Conservation (phyloP, 805 yeast species). For the Suhomyces prunicola region DNA sequence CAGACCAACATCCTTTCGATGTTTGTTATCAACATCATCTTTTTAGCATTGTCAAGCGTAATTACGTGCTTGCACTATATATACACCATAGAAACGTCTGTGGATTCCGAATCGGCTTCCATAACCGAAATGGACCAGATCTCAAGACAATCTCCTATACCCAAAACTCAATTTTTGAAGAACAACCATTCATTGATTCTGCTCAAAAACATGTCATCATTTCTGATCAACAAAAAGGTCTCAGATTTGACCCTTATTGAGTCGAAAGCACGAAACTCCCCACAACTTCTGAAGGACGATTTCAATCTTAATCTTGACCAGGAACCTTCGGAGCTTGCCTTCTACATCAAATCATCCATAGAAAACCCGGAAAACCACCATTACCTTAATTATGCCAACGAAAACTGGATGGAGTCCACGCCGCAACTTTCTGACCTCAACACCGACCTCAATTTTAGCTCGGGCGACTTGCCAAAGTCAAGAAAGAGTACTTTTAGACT, state of each 20-base stretch:
- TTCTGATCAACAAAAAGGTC: slow-evolving; percentile 6
- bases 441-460: background rate
- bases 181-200: background rate
- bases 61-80: slow-evolving; percentile 1
- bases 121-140: background rate
- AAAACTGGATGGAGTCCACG: slow-evolving; percentile 22
- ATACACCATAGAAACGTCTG: background rate
- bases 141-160: background rate
- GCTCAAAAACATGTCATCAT: background rate
- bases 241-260: slow-evolving; percentile 10
- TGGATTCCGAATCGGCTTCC: background rate
- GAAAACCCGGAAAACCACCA: slow-evolving; percentile 7
- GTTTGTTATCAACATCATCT: slow-evolving; percentile 6
- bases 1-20: background rate
- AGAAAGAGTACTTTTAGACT: slow-evolving; percentile 1
- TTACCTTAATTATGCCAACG: slow-evolving; percentile 8
- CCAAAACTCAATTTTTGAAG: background rate
- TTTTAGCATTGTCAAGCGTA: slow-evolving; percentile 1
- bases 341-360: slow-evolving; percentile 4
- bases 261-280: background rate
- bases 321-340: slow-evolving; percentile 6
- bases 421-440: slow-evolving; percentile 8
- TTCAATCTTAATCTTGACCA: background rate
- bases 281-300: background rate
- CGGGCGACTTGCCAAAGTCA: slow-evolving; percentile 1